These are phyloP conservation scores for Capsaspora owczarzaki DNA, from an alignment of 78 protist species.

Conservation along the genomic window DNA sequence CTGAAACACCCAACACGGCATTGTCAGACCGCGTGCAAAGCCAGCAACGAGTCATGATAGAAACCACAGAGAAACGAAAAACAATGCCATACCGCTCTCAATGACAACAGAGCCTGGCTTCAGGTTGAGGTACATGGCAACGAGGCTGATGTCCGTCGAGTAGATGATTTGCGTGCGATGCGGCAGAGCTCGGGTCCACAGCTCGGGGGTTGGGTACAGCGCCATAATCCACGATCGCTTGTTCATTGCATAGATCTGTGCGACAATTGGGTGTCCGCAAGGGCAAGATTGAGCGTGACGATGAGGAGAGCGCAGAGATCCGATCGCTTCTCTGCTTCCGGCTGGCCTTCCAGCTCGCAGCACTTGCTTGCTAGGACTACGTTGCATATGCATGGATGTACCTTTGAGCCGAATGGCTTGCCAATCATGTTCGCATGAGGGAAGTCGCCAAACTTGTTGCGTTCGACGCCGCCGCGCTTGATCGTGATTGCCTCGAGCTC, in stretches of 20 bases:
- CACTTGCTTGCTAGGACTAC: not conserved
- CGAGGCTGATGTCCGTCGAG: conserved; percentile 43
- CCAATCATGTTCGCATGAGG: conserved; percentile 6
- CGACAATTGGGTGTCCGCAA: not conserved
- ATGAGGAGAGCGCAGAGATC: not conserved
- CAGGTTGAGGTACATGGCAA: conserved; percentile 18
- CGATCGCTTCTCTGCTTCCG: too few relatives aligned
- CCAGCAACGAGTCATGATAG: conserved; percentile 6
- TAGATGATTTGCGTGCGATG: conserved; percentile 83
- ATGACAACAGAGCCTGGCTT: conserved; percentile 27
- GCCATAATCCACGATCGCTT: not conserved
- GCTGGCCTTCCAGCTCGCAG: not conserved
- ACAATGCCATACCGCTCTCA: conserved; percentile 18
- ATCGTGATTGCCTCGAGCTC: not conserved
- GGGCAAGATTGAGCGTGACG: not conserved
- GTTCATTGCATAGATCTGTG: not conserved
- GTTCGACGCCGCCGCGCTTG: not conserved
- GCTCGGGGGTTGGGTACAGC: conserved; percentile 45
- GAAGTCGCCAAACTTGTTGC: not conserved
- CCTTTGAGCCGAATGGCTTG: conserved; percentile 9
- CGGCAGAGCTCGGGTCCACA: conserved; percentile 58
- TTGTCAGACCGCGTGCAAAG: not conserved
- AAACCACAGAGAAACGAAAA: not conserved
- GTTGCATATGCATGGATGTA: not conserved
- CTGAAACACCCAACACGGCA: conserved; percentile 1